A percentile compares a stretch with the other conserved stretches of the same genome.
Conservation (phyloP, 352 stramenopile genomes). For the Blastocystis sp. region DNA sequence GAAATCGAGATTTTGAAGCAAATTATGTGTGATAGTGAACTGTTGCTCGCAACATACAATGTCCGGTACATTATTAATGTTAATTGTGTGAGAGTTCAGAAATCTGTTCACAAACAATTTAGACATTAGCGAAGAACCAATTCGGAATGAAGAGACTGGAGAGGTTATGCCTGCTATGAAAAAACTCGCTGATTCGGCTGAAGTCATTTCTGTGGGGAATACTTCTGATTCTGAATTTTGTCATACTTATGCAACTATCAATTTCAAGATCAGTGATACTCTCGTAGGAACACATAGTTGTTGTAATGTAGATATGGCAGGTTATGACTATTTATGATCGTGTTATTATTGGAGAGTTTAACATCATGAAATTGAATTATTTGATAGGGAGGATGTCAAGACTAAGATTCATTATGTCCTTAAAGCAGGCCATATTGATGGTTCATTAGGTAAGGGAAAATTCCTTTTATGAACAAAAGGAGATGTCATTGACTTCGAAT, state of each 20-base stretch:
- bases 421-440: slow-evolving; percentile 1
- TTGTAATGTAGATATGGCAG: neutral
- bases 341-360: neutral
- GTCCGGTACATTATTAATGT: slow-evolving; percentile 3
- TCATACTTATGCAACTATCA: neutral
- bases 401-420: slow-evolving; percentile 23
- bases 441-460: neutral
- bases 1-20: slow-evolving; percentile 37
- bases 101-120: slow-evolving; percentile 33
- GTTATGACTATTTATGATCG: slow-evolving; percentile 37
- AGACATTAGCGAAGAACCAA: neutral
- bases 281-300: neutral
- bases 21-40: neutral
- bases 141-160: slow-evolving; percentile 39
- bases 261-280: slow-evolving; percentile 5
- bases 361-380: neutral
- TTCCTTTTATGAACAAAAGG: neutral
- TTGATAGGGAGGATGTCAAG: neutral
- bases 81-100: neutral
- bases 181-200: neutral
- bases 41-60: slow-evolving; percentile 42
- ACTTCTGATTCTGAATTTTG: neutral
- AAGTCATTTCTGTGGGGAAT: neutral
- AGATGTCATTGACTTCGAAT: slow-evolving; percentile 34
- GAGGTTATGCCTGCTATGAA: slow-evolving; percentile 47